Base-by-base conservation (phyloP, 2,329 filamentous ascomycete genomes). In the Penicillium glabrum region DNA sequence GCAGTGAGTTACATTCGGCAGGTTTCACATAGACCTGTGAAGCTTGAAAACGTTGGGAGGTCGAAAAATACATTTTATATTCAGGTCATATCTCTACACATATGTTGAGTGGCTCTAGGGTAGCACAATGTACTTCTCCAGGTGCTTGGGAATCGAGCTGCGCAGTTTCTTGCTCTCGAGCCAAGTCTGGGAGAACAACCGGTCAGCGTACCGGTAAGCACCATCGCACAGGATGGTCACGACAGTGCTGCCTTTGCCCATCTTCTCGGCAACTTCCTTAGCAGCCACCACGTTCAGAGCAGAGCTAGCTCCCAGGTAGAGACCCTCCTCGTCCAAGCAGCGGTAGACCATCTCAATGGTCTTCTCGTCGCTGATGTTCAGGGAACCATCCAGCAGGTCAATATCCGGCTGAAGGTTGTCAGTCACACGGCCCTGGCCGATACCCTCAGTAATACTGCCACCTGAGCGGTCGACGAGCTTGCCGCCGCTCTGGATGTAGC, bases 331-430 rank as follows among this genome's bases (percentile, higher is more conserved):
- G 69, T 98, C 93, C 61, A 99, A 80, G 71, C 93, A 96, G 62
- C 93, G 83, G 79, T 98, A 99, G 45, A 99, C 91, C 95, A 97
- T 98, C 77, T 90, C 91, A 66, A 99, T 93, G 69, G 88, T 96
- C 84, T 96, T 93, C 79, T 95, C 92, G 72, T 99, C 95, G 59
- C 86, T 83, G 65, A 99, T 91, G 72, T 88, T 83, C 68, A 99
- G 70, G 35, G 91, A 91, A 57, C 89, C 93, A 76, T 98, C 95
- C 16, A 98, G 70, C 45, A 96, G 81, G 59, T 83, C 88, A 56
- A 99, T 83, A 69, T 99, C 95, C 4, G 89, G 90, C 75, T 86
- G 81, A 62, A 99, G 79, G 77, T 99, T 99, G 71, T 96, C 91
- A n/a, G 95, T 99, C 51, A 99, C 85, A 51, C 95, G 89, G 37